Percentiles rank a stretch among this genome's conserved stretches.
These are phyloP conservation scores for Sclerotinia spermophila DNA, from an alignment of 2,329 filamentous ascomycete genomes.

Conservation along the genomic window DNA sequence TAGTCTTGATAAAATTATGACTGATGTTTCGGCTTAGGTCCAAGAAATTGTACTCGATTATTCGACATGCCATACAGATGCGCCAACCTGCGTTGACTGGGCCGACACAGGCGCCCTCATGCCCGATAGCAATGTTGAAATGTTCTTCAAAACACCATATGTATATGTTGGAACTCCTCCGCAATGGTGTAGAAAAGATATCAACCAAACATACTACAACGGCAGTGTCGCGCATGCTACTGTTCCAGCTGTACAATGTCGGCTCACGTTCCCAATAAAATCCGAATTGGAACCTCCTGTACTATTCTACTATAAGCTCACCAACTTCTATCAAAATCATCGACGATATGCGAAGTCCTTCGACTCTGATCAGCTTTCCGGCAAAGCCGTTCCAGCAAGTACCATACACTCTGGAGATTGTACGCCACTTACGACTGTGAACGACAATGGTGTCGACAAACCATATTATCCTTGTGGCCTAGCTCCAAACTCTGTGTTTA, in stretches of 20 bases:
- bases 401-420: conserved; percentile 69
- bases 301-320: conserved; percentile 89
- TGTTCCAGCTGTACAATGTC: conserved; percentile 54
- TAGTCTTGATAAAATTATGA: not conserved
- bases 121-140: not conserved
- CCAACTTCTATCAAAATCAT: conserved; percentile 99
- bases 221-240: conserved; percentile 25
- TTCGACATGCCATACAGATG: conserved; percentile 64
- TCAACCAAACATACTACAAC: conserved; percentile 42
- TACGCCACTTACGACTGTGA: conserved; percentile 62
- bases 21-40: conserved; percentile 14
- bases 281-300: conserved; percentile 78
- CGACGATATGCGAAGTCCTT: conserved; percentile 92
- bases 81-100: conserved; percentile 52
- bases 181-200: conserved; percentile 31
- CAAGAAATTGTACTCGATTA: conserved; percentile 92
- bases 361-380: conserved; percentile 77
- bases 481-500: conserved; percentile 96
- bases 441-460: conserved; percentile 48
- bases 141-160: conserved; percentile 57
- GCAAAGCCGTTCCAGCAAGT: conserved; percentile 55
- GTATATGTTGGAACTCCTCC: conserved; percentile 26
- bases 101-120: conserved; percentile 37
- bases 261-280: conserved; percentile 73
- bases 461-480: conserved; percentile 93